Percentiles rank a stretch among this genome's conserved stretches.
Evolutionary conservation across 495 filamentous ascomycete genomes (phyloP).

Genomic region (Astrothelium subdiscretum): DNA sequence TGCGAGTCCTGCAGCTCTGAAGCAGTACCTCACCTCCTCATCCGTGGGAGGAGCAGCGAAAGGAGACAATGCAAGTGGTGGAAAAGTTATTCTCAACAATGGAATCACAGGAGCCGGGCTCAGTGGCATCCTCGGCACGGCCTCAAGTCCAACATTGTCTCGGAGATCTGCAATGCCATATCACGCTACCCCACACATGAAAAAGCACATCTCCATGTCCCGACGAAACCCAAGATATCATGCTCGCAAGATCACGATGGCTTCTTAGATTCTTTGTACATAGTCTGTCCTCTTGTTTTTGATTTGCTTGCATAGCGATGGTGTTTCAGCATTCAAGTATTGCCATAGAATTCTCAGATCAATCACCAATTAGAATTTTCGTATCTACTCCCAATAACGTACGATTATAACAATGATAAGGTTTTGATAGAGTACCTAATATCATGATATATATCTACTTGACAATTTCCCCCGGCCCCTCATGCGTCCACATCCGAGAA

Average conservation of each 20-base stretch:
- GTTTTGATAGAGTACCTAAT: too few species aligned
- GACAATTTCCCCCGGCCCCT: too few species aligned
- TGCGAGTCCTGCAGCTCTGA: constrained; percentile 30
- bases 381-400: too few species aligned
- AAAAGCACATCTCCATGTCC: not conserved
- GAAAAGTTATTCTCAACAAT: not conserved
- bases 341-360: not conserved
- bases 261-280: not conserved
- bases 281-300: not conserved
- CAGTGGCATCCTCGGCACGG: not conserved
- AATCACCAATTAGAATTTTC: too few species aligned
- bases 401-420: too few species aligned
- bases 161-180: not conserved
- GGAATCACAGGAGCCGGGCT: not conserved
- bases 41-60: not conserved
- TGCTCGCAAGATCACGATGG: not conserved
- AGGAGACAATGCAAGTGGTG: not conserved
- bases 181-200: not conserved
- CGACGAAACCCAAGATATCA: not conserved
- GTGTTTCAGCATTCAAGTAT: not conserved
- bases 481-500: too few species aligned
- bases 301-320: not conserved
- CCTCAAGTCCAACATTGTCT: not conserved
- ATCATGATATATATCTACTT: too few species aligned
- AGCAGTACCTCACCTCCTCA: constrained; percentile 15